These are phyloP conservation scores for Urtica urens DNA, from an alignment of 306 rosid genomes.

Conservation along the genomic window DNA sequence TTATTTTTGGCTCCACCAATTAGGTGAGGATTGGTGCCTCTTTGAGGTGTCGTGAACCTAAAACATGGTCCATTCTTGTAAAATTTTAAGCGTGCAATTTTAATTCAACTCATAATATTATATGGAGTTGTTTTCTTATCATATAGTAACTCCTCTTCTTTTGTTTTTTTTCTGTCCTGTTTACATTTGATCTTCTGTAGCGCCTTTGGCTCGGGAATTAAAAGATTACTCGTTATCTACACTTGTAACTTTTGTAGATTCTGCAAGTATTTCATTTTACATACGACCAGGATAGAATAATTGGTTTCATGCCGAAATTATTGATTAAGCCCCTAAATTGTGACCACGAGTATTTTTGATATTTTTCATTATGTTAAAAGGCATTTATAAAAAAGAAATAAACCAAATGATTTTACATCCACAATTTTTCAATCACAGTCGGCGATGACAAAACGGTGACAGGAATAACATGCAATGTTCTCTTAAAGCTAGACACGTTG, in stretches of 20 bases:
- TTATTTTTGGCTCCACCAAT: neutral
- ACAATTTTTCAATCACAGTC: neutral
- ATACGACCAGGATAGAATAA: too few species aligned
- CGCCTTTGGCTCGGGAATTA: too few species aligned
- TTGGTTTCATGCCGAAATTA: too few species aligned
- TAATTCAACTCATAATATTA: too few species aligned
- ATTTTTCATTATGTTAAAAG: too few species aligned
- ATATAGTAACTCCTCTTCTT: neutral
- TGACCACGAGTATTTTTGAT: too few species aligned
- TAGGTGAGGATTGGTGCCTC: neutral
- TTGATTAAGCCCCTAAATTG: too few species aligned
- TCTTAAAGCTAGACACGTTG: conserved; percentile 26
- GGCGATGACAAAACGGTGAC: conserved; percentile 1
- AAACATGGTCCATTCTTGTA: neutral
- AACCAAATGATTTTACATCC: neutral
- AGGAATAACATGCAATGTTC: conserved; percentile 33
- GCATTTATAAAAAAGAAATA: too few species aligned
- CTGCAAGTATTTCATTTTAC: too few species aligned
- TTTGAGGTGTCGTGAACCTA: neutral
- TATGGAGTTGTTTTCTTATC: neutral
- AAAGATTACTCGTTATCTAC: too few species aligned
- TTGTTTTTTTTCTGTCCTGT: neutral
- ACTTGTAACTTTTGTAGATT: too few species aligned
- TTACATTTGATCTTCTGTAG: too few species aligned
- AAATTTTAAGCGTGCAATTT: neutral